A percentile compares a stretch with the other conserved stretches of the same genome.
Evolutionary conservation across 2,329 filamentous ascomycete species (phyloP).

Genomic region (Colletotrichum camelliae): DNA sequence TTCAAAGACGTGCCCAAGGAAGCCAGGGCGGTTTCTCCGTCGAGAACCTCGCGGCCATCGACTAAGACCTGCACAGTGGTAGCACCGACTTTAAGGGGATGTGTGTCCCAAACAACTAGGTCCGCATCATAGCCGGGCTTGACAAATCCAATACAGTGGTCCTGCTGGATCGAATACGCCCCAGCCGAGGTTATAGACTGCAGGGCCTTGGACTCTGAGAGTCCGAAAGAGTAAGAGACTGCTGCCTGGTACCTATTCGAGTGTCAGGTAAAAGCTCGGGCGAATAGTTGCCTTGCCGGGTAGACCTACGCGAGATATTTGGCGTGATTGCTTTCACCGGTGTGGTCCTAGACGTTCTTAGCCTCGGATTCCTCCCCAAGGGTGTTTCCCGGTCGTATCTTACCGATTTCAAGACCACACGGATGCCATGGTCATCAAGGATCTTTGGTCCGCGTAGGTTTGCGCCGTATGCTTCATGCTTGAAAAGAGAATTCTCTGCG

Average conservation of each 20-base stretch:
- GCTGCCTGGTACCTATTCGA: slow-evolving; percentile 35
- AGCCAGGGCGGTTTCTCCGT: background rate
- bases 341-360: slow-evolving; percentile 33
- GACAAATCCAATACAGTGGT: slow-evolving; percentile 47
- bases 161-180: slow-evolving; percentile 45
- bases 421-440: slow-evolving; percentile 41
- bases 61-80: slow-evolving; percentile 51
- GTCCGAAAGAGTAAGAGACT: slow-evolving; percentile 41
- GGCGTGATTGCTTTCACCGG: slow-evolving; percentile 37
- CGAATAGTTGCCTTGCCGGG: background rate
- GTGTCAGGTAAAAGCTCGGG: background rate
- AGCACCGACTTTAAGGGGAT: slow-evolving; percentile 49
- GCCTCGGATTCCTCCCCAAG: fast-evolving
- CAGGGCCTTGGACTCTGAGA: slow-evolving; percentile 43
- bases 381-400: background rate
- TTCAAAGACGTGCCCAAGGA: fast-evolving
- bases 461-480: slow-evolving; percentile 44
- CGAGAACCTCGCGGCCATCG: slow-evolving; percentile 38
- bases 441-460: slow-evolving; percentile 44
- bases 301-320: slow-evolving; percentile 41
- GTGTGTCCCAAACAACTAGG: slow-evolving; percentile 52
- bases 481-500: slow-evolving; percentile 44
- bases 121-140: slow-evolving; percentile 53
- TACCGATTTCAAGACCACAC: slow-evolving; percentile 46
- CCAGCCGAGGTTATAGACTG: slow-evolving; percentile 50